Base-by-base conservation (phyloP, 2,329 filamentous ascomycete species). In the Aspergillus alliaceus region DNA sequence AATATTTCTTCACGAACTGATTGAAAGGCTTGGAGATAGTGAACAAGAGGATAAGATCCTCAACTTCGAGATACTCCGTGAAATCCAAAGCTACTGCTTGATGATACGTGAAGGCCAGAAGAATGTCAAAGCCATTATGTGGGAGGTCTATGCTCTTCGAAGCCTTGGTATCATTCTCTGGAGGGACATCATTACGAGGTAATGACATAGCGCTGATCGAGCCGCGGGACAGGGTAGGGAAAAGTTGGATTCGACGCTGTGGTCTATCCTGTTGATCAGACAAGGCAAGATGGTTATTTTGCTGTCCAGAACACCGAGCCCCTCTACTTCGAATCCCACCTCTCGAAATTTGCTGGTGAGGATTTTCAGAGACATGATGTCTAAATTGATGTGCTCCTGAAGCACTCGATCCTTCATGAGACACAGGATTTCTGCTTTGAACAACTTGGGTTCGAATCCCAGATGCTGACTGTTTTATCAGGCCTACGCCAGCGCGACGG, bases 1-100 rank as follows among this genome's bases (percentile, higher is more conserved):
- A 81, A 63, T 87, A 79, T 51, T 77, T 75, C 68, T 88, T 83
- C 66, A 90, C 71, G 27, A 85, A 77, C 48, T 75, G 70, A 67
- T 91, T 82, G 67, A 90, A 88, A 34, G 82, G 77, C 54, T 79
- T 83, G 69, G 84, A 89, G 62, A 86, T 83, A 62, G 82, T 77
- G 76, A 89, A 91, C 32, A 92, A 79, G 44, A 77, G 81, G 58
- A 91, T 69, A 6, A 92, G 76, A 53, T 87, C 85, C 14, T 75
- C 67, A 0, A 84, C 73, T 7, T 72, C 69, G 20, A 91, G 79
- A 57, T 83, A 77, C 61, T 80, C 79, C 57, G 82, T 80, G 7
- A 90, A 66, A 49, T 82, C 75, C 47, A 86, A 75, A 44, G 81
- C 72, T 4, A 90, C 72, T 53, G 86, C 82, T 4, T 80, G 54